Base-by-base conservation (phyloP, 306 rosid genomes). In the Canavalia gladiata region DNA sequence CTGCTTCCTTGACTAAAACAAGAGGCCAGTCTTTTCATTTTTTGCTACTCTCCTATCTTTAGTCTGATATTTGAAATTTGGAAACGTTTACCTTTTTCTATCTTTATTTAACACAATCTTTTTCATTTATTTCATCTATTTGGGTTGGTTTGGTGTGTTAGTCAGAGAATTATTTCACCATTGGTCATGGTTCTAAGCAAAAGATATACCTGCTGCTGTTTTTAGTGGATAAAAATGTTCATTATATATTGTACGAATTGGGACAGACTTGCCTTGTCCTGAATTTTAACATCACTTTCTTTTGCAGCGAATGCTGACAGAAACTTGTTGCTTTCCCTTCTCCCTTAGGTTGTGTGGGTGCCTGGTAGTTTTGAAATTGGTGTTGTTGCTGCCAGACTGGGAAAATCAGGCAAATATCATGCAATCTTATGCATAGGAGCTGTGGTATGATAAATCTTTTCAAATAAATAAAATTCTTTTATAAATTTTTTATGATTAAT, bases 351-450 rank as follows among this genome's bases (percentile, higher is more conserved):
- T 83, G 96, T 95, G 28, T 93, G 99, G 98, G 98, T 93, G 77
- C 99, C 98, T 33, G 98, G 99, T 76, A 71, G 98, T 91, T 95
- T 91, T 74, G 99, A 95, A 82, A 91, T 95, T 77, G 97, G 97
- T 50, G 88, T 85, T 45, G 93, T 78, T 73, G 99, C 99, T 29
- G 81, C 82, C 74, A 90, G 82, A 82, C 89, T 95, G 60, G 96
- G 97, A 41, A 92, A 85, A 71, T 90, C 97, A 18, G 89, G 86
- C 80, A 92, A 80, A 82, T 93, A 93, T 85, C 86, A 95, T 31
- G 99, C 98, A 46, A 46, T 95, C 30, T 8, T 95, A 82, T 95
- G 99, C 86, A 89, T 95, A 57, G 99, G 99, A 84, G 98, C 98
- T 31, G 99, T 95, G 99, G 98, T 93, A 93, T 47, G 84, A 46